Evolutionary conservation across 495 filamentous ascomycete species (phyloP).

Genomic region (Pseudoneurospora amorphoporcata): DNA sequence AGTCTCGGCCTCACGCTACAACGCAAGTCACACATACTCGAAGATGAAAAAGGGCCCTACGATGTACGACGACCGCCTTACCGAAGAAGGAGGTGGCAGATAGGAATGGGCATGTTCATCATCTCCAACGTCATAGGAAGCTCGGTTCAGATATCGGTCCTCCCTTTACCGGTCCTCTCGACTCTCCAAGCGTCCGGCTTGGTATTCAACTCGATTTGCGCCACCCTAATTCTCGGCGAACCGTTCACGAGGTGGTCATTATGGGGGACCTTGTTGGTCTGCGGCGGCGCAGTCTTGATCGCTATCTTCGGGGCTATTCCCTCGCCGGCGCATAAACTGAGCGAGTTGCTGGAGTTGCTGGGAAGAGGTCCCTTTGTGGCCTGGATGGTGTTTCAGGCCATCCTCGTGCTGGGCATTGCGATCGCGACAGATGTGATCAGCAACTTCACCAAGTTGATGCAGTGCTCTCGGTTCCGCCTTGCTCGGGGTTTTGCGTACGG

Average conservation of each 20-base stretch:
- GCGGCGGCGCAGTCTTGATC: slow-evolving; percentile 75
- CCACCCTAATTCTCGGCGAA: slow-evolving; percentile 85
- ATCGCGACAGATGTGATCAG: slow-evolving; percentile 49
- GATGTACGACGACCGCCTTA: slow-evolving; percentile 77
- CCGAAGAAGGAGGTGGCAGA: slow-evolving; percentile 87
- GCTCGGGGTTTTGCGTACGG: slow-evolving; percentile 81
- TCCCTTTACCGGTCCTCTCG: slow-evolving; percentile 89
- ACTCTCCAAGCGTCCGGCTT: slow-evolving; percentile 93
- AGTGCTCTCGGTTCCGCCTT: slow-evolving; percentile 58
- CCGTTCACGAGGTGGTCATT: slow-evolving; percentile 89
- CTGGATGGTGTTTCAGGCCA: slow-evolving; percentile 75
- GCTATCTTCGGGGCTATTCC: slow-evolving; percentile 89
- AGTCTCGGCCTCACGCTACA: slow-evolving; percentile 95
- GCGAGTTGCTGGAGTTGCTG: slow-evolving; percentile 70
- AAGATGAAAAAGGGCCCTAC: slow-evolving; percentile 83
- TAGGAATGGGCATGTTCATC: slow-evolving; percentile 96
- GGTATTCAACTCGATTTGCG: slow-evolving; percentile 97
- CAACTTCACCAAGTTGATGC: slow-evolving; percentile 37
- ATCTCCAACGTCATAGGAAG: slow-evolving; percentile 88
- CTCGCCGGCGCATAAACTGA: slow-evolving; percentile 84
- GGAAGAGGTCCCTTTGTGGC: slow-evolving; percentile 66
- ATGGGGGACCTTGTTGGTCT: slow-evolving; percentile 80
- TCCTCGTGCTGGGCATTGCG: slow-evolving; percentile 61
- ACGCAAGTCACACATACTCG: slow-evolving; percentile 94
- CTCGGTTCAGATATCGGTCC: slow-evolving; percentile 93